These are phyloP conservation scores for Agarophyton chilense DNA, from an alignment of 23 red algal species.

Conservation along the genomic window DNA sequence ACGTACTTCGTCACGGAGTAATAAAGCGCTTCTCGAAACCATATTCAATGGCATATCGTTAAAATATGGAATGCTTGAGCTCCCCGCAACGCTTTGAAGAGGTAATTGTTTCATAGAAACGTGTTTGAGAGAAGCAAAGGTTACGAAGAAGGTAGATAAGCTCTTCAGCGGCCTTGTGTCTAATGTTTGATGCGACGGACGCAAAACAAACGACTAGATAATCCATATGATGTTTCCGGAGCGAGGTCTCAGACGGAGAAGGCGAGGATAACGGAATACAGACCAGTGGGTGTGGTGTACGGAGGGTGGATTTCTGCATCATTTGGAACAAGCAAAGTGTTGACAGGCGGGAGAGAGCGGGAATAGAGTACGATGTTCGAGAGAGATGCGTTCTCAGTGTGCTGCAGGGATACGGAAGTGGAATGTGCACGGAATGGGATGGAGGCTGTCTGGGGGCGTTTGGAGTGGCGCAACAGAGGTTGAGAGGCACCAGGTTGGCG, in stretches of 20 bases:
- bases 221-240: neutral
- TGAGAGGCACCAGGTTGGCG: neutral
- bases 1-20: neutral
- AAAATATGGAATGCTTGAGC: conserved; percentile 1
- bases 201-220: neutral
- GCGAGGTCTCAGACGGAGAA: neutral
- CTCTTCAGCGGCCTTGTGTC: neutral
- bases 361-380: too few relatives aligned
- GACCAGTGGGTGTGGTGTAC: neutral
- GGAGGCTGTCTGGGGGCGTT: neutral
- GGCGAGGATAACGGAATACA: neutral
- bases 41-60: neutral
- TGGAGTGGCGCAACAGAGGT: neutral
- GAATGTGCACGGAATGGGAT: too few relatives aligned
- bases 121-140: neutral
- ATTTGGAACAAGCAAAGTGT: too few relatives aligned
- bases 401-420: too few relatives aligned
- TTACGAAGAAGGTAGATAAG: neutral
- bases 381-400: too few relatives aligned
- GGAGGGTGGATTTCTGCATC: neutral
- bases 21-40: neutral
- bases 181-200: neutral
- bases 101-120: too few relatives aligned
- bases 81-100: neutral
- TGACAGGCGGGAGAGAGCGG: too few relatives aligned